Evolutionary conservation across 2,329 filamentous ascomycete species (phyloP), one percentile per base, ranked within the genome.

Genomic region (Aureobasidium sp.): DNA sequence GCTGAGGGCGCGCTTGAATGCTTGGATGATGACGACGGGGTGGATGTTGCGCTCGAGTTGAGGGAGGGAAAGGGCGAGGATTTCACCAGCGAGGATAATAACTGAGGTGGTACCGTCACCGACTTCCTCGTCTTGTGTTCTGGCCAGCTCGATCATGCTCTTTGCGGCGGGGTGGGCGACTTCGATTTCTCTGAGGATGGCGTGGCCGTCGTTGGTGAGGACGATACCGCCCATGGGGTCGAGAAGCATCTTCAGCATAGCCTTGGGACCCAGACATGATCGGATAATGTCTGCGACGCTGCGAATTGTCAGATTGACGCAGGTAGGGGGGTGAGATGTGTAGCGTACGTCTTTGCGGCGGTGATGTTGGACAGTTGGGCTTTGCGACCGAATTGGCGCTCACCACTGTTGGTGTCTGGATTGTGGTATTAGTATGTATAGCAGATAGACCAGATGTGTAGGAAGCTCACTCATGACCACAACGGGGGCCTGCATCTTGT

Each of bases 161-260:
- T 99, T 99, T 65, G 94, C 94, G 48, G 94, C 94, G 47, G 94
- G 94, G 78, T 99, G 94, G 66, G 93, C 96, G 65, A 99, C 94
- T 79, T 99, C 94, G 75, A 99, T 99, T 80, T 99, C 94, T 83
- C 94, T 85, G 65, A 99, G 86, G 72, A 99, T 99, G 67, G 94
- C 94, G 77, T 99, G 94, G 64, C 94, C 94, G 74, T 99, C 94
- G 78, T 99, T 99, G 70, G 94, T 99, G 68, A 99, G 85, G 59
- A 99, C 94, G 71, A 99, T 99, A 72, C 94, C 94, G 70, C 94
- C 94, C 92, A 97, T 97, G 70, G 94, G 94, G 75, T 99, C 94
- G 70, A 99, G 83, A 71, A 99, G 81, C 94, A 99, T 99, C 86
- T 99, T 99, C 77, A 99, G 79, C 94, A 99, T 99, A 67, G 94